Conservation (phyloP, 2,329 filamentous ascomycete genomes). For the Aureobasidium sp. region DNA sequence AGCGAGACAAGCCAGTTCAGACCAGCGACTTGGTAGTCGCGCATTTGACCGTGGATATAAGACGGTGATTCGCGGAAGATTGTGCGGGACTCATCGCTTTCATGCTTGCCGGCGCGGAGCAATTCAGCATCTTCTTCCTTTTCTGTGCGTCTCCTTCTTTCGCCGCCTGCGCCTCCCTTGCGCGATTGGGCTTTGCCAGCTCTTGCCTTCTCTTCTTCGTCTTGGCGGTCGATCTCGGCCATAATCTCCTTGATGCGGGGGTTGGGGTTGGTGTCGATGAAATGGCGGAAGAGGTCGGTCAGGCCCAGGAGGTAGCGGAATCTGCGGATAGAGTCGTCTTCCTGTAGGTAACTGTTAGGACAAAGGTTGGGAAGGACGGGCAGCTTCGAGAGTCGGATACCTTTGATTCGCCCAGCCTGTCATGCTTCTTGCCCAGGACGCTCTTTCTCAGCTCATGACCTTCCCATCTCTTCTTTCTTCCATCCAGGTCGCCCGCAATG, state of each 20-base stretch:
- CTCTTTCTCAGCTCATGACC: slow-evolving; percentile 84
- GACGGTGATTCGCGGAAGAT: slow-evolving; percentile 89
- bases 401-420: slow-evolving; percentile 85
- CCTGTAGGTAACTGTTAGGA: slow-evolving; percentile 42
- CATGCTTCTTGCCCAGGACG: slow-evolving; percentile 92
- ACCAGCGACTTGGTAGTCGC: slow-evolving; percentile 92
- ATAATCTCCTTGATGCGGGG: slow-evolving; percentile 92
- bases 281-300: slow-evolving; percentile 95
- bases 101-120: slow-evolving; percentile 77
- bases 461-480: slow-evolving; percentile 77
- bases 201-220: slow-evolving; percentile 62
- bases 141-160: slow-evolving; percentile 80
- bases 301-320: slow-evolving; percentile 93
- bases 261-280: slow-evolving; percentile 96
- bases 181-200: slow-evolving; percentile 68
- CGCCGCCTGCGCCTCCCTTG: slow-evolving; percentile 74
- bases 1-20: slow-evolving; percentile 97
- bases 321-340: slow-evolving; percentile 88
- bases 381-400: neutral
- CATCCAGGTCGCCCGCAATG: slow-evolving; percentile 67
- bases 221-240: slow-evolving; percentile 88
- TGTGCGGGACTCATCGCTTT: slow-evolving; percentile 68
- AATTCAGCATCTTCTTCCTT: slow-evolving; percentile 95
- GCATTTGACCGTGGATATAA: slow-evolving; percentile 84
- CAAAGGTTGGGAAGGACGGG: neutral